phyloP scores from a whole-genome alignment of 345 rosid species.

The Pugionium dolabratum region DNA sequence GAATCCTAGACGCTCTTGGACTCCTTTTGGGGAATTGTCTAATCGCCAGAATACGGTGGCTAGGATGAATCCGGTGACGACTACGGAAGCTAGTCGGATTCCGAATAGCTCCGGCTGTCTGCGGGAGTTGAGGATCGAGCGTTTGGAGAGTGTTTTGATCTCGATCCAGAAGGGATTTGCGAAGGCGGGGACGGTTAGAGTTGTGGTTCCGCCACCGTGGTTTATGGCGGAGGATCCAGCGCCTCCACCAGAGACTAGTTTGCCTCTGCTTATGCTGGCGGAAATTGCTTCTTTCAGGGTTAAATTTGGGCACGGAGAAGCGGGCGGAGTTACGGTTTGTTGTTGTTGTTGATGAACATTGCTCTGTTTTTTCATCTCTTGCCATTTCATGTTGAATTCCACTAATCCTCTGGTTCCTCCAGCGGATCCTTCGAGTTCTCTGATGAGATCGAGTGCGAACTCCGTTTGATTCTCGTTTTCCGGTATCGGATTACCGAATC shows the following conservation, averaged over 20 bases:
- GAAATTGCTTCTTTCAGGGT: constrained; percentile 36
- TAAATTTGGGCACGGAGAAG: constrained; percentile 14
- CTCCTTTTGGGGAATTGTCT: constrained; percentile 45
- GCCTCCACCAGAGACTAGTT: constrained; percentile 37
- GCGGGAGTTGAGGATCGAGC: constrained; percentile 39
- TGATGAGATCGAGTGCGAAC: constrained; percentile 71
- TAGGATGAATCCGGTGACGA: constrained; percentile 48
- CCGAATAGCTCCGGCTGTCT: constrained; percentile 38
- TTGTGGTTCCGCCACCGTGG: constrained; percentile 19
- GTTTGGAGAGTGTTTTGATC: constrained; percentile 29
- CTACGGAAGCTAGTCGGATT: constrained; percentile 26
- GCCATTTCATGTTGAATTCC: constrained; percentile 72
- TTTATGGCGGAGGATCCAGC: constrained; percentile 6
- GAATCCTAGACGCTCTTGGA: constrained; percentile 46
- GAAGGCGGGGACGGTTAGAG: constrained; percentile 22
- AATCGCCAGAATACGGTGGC: constrained; percentile 70
- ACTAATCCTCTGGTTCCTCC: constrained; percentile 59
- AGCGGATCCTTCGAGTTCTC: constrained; percentile 52
- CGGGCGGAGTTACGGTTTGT: constrained; percentile 7
- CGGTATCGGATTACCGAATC: constrained; percentile 73
- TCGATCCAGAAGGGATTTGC: constrained; percentile 40
- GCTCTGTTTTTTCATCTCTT: constrained; percentile 32
- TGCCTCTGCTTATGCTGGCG: constrained; percentile 37
- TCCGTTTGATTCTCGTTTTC: constrained; percentile 73
- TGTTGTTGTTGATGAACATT: constrained; percentile 29